Conservation (phyloP, 148 eudicot species). For the Amaranthus palmeri region DNA sequence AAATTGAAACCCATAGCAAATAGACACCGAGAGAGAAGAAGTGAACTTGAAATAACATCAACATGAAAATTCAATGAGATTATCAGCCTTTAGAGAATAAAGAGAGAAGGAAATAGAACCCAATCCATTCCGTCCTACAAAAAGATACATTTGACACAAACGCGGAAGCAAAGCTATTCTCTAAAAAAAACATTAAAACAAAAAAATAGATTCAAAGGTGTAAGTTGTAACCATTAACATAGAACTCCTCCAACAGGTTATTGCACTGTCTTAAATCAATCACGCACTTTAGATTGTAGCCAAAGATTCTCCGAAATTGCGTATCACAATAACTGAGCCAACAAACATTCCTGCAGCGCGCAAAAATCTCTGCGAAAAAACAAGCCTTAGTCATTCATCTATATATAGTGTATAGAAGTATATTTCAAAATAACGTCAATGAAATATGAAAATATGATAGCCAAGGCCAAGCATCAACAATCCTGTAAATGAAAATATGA, state of each 20-base stretch:
- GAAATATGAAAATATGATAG: background rate
- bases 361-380: slow-evolving; percentile 39
- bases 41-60: background rate
- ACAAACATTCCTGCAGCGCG: slow-evolving; percentile 46
- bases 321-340: slow-evolving; percentile 39
- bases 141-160: no score
- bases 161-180: background rate
- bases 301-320: slow-evolving; percentile 36
- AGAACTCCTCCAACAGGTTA: background rate
- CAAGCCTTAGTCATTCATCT: background rate
- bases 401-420: no score
- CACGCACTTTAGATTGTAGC: slow-evolving; percentile 21
- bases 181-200: no score
- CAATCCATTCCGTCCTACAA: background rate
- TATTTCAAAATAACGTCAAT: background rate
- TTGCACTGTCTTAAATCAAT: background rate
- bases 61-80: background rate
- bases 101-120: background rate
- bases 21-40: no score
- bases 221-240: background rate
- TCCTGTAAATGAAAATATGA: background rate
- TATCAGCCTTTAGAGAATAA: background rate
- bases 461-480: background rate
- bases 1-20: no score
- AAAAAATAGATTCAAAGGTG: background rate